Evolutionary conservation across 495 filamentous ascomycete species (phyloP), one percentile per base, ranked within the genome.

Genomic region (Lasiosphaeria hispida): DNA sequence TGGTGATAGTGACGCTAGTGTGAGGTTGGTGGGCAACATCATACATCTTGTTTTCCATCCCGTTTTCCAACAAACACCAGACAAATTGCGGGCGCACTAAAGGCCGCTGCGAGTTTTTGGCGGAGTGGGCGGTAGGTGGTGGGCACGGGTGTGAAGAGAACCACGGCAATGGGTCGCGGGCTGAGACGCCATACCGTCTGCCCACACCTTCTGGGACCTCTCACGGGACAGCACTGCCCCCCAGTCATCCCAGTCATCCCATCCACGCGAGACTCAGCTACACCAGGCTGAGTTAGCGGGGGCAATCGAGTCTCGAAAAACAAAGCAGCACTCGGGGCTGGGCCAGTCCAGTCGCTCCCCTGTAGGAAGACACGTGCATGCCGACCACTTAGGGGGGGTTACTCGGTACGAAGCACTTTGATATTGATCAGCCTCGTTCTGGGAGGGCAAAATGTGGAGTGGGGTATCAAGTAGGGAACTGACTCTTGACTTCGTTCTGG

Each of bases 171-270:
- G 52, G 52, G 52, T 45, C 52, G 7, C 17, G 18, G 40, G 52
- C 40, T 55, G 40, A 45, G 45, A 55, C 52, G 52, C 39, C 52
- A 53, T 37, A 39, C 5, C 49, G 41, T 44, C 7, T 14, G 43
- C 18, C 14, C 18, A 18, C 17, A 10, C 15, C 33, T 43, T 11
- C 50, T 39, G 36, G 36, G 10, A 14, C 14, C 48, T 30, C 23
- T 30, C 23, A 30, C 23, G 23, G 23, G 23, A 30, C 23, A 30
- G 23, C 23, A 2, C 23, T 30, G n/a, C n/a, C n/a, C n/a, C n/a
- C n/a, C n/a, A n/a, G n/a, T n/a, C n/a, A n/a, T 30, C 23, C 23
- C 5, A 30, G 23, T 30, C 23, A 30, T 5, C 23, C 23, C 23
- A 30, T 30, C 23, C 23, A 30, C 23, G 23, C 23, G 23, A 30